Percentiles rank a stretch among this genome's conserved stretches.
Conservation (phyloP, 2,329 filamentous ascomycete species). For the Pseudogymnoascus sp. region DNA sequence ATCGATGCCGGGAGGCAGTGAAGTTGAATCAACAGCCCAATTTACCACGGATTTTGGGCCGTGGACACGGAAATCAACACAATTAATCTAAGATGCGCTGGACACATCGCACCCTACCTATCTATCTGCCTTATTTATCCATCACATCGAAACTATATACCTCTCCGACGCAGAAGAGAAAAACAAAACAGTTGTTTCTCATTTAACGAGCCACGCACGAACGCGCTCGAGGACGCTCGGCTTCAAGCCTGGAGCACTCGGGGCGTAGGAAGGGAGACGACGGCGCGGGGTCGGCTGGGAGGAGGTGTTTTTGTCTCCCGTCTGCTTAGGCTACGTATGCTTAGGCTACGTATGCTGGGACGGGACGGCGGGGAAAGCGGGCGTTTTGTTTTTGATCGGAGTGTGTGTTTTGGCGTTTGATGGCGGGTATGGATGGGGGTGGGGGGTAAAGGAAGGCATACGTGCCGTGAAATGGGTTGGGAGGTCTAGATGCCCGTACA, state of each 20-base stretch:
- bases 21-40: not conserved
- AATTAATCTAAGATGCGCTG: conserved; percentile 1
- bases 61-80: not conserved
- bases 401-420: not conserved
- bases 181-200: not conserved
- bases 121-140: conserved; percentile 2
- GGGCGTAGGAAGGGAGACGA: no score
- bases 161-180: not conserved
- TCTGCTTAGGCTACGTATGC: no score
- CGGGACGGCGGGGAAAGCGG: not conserved
- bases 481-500: not conserved
- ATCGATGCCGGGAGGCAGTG: not conserved
- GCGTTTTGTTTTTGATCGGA: not conserved
- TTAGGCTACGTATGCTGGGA: not conserved
- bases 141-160: not conserved
- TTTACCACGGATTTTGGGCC: not conserved
- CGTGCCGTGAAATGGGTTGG: not conserved
- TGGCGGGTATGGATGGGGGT: not conserved
- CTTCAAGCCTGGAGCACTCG: no score
- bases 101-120: not conserved
- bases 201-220: not conserved
- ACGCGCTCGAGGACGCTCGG: not conserved
- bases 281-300: no score
- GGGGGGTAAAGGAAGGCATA: not conserved
- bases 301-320: not conserved